A percentile compares a stretch with the other conserved stretches of the same genome.
phyloP scores from a whole-genome alignment of 176 grass and related monocot genomes.

The Aegilops tauschii region DNA sequence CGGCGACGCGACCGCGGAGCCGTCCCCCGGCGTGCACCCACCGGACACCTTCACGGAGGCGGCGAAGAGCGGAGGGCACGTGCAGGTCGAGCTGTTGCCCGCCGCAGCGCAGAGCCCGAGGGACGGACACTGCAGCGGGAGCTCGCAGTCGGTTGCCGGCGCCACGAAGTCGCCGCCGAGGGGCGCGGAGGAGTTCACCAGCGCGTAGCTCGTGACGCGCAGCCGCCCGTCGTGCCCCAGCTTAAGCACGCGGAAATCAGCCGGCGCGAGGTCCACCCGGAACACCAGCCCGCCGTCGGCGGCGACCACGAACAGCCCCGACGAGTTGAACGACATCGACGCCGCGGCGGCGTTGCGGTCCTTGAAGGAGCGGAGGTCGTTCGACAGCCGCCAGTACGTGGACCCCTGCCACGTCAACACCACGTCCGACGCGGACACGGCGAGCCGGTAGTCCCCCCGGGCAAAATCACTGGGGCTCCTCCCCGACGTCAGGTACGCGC shows the following conservation, averaged over 20 bases:
- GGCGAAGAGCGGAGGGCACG: constrained; percentile 50
- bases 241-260: constrained; percentile 56
- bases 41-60: constrained; percentile 9
- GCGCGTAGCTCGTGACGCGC: constrained; percentile 45
- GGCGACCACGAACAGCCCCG: constrained; percentile 47
- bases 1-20: constrained; percentile 50
- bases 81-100: constrained; percentile 56
- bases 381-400: constrained; percentile 73
- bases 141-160: constrained; percentile 54
- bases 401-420: constrained; percentile 53
- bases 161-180: constrained; percentile 45
- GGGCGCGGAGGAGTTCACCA: constrained; percentile 55
- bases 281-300: constrained; percentile 42
- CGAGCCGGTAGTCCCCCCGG: constrained; percentile 49
- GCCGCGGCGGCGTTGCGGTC: constrained; percentile 41
- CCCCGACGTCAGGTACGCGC: constrained; percentile 40
- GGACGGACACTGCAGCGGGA: constrained; percentile 51
- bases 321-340: constrained; percentile 57
- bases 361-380: constrained; percentile 51
- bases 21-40: constrained; percentile 60
- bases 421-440: constrained; percentile 19
- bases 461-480: constrained; percentile 24
- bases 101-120: constrained; percentile 46
- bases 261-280: constrained; percentile 18
- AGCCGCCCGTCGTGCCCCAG: constrained; percentile 51